Evolutionary conservation across 2,329 filamentous ascomycete species (phyloP).

Genomic region (Fusarium bactridioides): DNA sequence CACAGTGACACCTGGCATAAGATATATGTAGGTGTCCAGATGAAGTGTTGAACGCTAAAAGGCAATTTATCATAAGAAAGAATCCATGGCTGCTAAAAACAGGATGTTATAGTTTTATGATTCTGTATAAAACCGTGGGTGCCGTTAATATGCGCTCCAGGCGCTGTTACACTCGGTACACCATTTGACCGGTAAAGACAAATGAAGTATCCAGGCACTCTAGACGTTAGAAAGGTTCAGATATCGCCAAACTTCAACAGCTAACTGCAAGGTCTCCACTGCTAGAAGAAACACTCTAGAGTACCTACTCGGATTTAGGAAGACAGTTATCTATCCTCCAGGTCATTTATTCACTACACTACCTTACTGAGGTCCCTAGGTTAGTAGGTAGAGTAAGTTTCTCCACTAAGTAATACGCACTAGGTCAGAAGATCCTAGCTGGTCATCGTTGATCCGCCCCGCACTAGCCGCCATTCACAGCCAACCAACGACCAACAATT

Average conservation of each 20-base stretch:
- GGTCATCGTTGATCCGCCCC: slow-evolving; percentile 42
- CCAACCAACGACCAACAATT: slow-evolving; percentile 24
- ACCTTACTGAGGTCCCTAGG: not conserved
- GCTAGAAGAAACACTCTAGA: not conserved
- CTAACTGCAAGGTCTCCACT: not conserved
- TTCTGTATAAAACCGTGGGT: not conserved
- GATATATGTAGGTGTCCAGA: not conserved
- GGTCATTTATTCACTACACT: not conserved
- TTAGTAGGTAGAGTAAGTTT: not conserved
- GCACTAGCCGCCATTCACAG: slow-evolving; percentile 3
- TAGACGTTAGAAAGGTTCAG: not conserved
- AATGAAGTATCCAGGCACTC: not conserved
- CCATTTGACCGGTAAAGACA: not conserved
- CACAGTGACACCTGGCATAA: not conserved
- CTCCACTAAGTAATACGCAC: not conserved
- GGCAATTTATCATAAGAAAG: not conserved
- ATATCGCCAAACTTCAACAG: not conserved
- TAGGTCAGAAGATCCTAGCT: slow-evolving; percentile 21
- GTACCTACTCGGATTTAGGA: not conserved
- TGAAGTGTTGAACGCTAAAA: not conserved
- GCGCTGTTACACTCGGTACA: not conserved
- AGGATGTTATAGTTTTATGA: not conserved
- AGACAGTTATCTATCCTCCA: not conserved
- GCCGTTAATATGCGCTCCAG: not conserved
- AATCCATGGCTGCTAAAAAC: not conserved